Evolutionary conservation across 345 rosid species (phyloP).

Genomic region (Balakata baccata): DNA sequence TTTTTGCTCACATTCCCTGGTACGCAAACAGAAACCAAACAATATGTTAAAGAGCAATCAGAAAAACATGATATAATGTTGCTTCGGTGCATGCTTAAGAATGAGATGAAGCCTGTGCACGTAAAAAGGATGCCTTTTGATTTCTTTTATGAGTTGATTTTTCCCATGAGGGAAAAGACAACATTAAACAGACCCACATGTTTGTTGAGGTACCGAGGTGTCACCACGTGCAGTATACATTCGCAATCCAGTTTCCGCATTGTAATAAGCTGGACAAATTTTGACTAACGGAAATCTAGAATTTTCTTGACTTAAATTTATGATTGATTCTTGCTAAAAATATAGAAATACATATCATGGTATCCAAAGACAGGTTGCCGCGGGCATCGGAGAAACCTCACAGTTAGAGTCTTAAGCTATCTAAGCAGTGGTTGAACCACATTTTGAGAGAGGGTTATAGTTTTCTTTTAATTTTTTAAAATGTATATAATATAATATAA

Average conservation of each 20-base stretch:
- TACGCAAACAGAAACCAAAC: background rate
- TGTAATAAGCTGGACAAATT: background rate
- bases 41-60: background rate
- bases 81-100: background rate
- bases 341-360: background rate
- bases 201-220: constrained; percentile 10
- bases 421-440: no score
- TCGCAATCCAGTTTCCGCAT: background rate
- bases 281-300: background rate
- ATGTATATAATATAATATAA: no score
- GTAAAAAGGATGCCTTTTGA: background rate
- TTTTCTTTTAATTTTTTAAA: no score
- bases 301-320: background rate
- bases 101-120: background rate
- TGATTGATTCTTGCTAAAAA: constrained; percentile 20
- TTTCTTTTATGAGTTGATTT: background rate
- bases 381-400: constrained; percentile 15
- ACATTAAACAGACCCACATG: constrained; percentile 10
- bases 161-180: constrained; percentile 1
- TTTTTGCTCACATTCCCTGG: background rate
- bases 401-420: no score
- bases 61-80: background rate
- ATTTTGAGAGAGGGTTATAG: no score
- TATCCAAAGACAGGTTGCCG: constrained; percentile 1
- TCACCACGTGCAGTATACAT: background rate